Evolutionary conservation across 192 early-diverging fungal species (phyloP), one percentile per base, ranked within the genome.

Genomic region (Backusella mclennaniae): DNA sequence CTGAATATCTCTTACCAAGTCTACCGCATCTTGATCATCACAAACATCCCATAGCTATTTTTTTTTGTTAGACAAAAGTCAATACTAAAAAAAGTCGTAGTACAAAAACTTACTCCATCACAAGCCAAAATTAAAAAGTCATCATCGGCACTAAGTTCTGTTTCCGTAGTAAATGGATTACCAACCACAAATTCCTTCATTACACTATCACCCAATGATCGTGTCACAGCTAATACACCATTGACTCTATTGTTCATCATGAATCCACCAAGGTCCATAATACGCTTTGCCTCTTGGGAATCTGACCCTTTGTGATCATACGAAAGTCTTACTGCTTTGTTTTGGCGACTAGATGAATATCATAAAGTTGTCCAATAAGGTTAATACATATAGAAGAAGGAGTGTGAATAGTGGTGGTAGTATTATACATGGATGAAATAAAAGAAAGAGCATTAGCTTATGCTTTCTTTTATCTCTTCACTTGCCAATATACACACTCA

Each of bases 291-390:
- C 82, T 99, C 98, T 44, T 87, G 85, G 29, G 87, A 81, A 81
- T 99, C 97, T 26, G 94, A 94, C 31, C 97, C 98, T 83, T 99
- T 99, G 87, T 99, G 98, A 86, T 99, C 98, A 77, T 98, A 99
- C 6, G 97, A 95, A 11, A 99, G 87, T 53, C 98, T 86, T 23
- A 93, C 83, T 1, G 97, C 98, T 44, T 84, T 81, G 35, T 95
- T 95, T 63, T 90, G 78, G 42, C 96, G 94, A 77, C 96, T 84
- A 31, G 66, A 35, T 35, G 73, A 39, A 71, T 38, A 8, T 39
- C 38, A 36, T 2, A 31, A 41, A 70, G 6, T 26, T 29, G 66
- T 67, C 21, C 33, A 68, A 68, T 68, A n/a, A 35, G 8, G 15
- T 35, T 33, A 68, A 66, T 26, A 33, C 9, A 0, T 31, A 49